A percentile compares a stretch with the other conserved stretches of the same genome.
Evolutionary conservation across 2,329 filamentous ascomycete species (phyloP).

Genomic region (Clarireedia hainanense): DNA sequence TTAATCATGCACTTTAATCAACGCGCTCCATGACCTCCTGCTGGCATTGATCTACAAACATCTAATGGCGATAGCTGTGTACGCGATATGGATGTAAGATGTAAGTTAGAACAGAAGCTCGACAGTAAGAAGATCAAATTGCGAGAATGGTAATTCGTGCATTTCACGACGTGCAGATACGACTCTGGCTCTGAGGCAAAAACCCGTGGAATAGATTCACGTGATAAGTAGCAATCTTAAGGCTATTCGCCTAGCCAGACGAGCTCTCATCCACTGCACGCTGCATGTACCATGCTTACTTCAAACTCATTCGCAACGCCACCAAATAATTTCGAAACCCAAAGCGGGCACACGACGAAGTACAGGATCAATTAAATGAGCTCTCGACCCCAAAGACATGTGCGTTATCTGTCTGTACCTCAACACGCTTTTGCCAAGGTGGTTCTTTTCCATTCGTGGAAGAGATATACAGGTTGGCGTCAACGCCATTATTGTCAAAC

Average conservation of each 20-base stretch:
- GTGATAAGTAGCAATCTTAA: background rate
- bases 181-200: no score
- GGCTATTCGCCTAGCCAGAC: background rate
- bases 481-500: no score
- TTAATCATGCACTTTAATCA: no score
- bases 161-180: constrained; percentile 1
- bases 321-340: background rate
- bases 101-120: no score
- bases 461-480: no score
- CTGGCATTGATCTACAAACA: no score
- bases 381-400: background rate
- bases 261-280: background rate
- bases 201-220: background rate
- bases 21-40: no score
- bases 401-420: no score
- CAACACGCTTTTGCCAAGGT: no score
- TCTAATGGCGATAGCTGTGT: no score
- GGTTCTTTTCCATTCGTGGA: no score
- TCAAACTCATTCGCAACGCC: background rate
- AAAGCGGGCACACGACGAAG: constrained; percentile 1
- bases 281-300: background rate
- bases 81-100: no score
- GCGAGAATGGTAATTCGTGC: background rate
- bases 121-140: background rate
- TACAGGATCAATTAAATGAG: background rate